Base-by-base conservation (phyloP, 2,329 filamentous ascomycete genomes). In the Neopestalotiopsis clavispora region DNA sequence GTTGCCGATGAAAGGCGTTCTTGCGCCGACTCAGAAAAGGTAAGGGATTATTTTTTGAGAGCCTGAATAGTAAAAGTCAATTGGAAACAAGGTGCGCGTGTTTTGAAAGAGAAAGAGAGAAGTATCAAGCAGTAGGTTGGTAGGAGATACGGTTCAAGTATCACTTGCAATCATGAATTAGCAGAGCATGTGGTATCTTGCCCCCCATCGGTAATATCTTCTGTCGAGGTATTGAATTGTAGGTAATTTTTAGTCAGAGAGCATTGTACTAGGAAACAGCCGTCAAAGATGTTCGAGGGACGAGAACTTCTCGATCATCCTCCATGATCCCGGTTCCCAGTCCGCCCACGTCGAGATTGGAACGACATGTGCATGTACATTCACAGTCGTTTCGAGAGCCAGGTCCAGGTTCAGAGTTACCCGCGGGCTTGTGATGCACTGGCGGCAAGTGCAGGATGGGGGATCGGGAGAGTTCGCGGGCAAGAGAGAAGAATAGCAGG, bases 221-320 rank as follows among this genome's bases (percentile, higher is more conserved):
- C 30, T 38, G 17, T 62, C 59, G 59, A 62, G 30, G 59, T 62
- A 62, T 62, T 17, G n/a, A 38, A n/a, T 7, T 38, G 34, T 14
- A 34, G 34, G 34, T 34, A 34, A 28, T 59, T 59, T 14, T 62
- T 62, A 62, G 59, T 62, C 59, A 62, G 10, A 38, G 28, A 34
- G 59, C 13, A 62, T 38, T 62, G 34, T 62, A 38, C 34, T 9
- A 38, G 34, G 34, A 38, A 38, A 38, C 6, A 38, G 34, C 10
- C n/a, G 45, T 28, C 45, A 52, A 52, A 52, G n/a, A 52, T 52
- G 42, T 14, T n/a, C 14, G 20, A 52, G 20, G 20, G 45, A 49
- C n/a, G 42, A 49, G 42, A 23, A 52, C 45, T 52, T 52, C 17
- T n/a, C 20, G 9, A 52, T 52, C 45, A 10, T n/a, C n/a, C 45